Conservation (phyloP, 345 rosid genomes). For the Erysimum cheiranthoides region DNA sequence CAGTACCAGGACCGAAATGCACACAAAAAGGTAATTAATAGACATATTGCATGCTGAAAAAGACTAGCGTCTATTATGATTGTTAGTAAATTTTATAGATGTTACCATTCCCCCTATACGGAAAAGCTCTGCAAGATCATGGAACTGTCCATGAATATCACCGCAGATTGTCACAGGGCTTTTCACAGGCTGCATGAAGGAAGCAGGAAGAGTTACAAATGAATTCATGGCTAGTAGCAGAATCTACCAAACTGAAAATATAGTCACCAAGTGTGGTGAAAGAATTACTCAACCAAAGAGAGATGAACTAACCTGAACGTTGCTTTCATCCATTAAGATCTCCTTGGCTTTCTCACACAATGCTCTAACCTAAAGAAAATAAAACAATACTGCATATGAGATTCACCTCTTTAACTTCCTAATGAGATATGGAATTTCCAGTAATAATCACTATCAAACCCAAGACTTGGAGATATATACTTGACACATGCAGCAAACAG, state of each 20-base stretch:
- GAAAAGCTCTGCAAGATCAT: conserved; percentile 98
- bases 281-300: conserved; percentile 1
- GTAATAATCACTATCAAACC: neutral
- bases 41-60: conserved; percentile 14
- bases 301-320: conserved; percentile 77
- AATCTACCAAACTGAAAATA: conserved; percentile 17
- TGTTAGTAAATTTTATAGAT: conserved; percentile 11
- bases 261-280: conserved; percentile 9
- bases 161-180: conserved; percentile 97
- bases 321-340: conserved; percentile 97
- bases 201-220: conserved; percentile 3
- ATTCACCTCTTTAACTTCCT: conserved; percentile 6
- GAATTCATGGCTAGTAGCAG: conserved; percentile 15
- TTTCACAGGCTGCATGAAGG: conserved; percentile 75
- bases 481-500: conserved; percentile 14
- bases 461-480: neutral
- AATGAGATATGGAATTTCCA: conserved; percentile 1
- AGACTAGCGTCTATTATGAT: neutral
- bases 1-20: conserved; percentile 13
- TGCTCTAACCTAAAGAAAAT: conserved; percentile 64
- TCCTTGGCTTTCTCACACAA: conserved; percentile 96
- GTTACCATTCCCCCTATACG: conserved; percentile 94
- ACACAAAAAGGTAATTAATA: conserved; percentile 7
- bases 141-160: conserved; percentile 97
- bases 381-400: conserved; percentile 13